Evolutionary conservation across 2,329 filamentous ascomycete genomes (phyloP).

Genomic region (Pseudogymnoascus sp.): DNA sequence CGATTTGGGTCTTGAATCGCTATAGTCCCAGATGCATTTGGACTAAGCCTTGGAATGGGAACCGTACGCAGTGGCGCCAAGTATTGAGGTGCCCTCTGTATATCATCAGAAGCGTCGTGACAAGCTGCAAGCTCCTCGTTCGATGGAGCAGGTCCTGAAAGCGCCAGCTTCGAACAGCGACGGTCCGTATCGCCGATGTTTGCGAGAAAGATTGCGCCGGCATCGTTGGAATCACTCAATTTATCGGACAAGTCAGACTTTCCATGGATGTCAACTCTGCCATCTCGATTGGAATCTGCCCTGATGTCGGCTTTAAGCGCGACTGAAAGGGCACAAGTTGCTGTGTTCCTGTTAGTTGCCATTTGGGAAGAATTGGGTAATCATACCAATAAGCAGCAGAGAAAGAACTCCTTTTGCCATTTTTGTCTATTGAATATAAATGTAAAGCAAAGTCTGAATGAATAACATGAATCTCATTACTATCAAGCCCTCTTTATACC

Average conservation of each 20-base stretch:
- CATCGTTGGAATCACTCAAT: conserved; percentile 17
- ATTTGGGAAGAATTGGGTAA: not conserved
- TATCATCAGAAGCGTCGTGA: conserved; percentile 31
- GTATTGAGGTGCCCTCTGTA: conserved; percentile 25
- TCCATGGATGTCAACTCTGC: conserved; percentile 21
- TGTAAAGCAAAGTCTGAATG: not conserved
- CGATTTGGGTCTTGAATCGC: not conserved
- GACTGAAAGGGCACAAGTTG: not conserved
- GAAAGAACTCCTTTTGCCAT: not conserved
- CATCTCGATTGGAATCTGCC: conserved; percentile 34
- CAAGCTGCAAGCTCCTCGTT: conserved; percentile 27
- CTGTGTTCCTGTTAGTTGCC: not conserved
- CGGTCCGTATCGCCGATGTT: conserved; percentile 29
- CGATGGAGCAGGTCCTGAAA: conserved; percentile 10
- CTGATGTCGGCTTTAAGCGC: conserved; percentile 19
- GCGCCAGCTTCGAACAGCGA: conserved; percentile 23
- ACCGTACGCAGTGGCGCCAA: conserved; percentile 29
- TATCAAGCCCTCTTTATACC: not conserved
- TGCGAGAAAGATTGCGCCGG: conserved; percentile 31
- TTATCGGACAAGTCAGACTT: conserved; percentile 22
- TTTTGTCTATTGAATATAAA: not conserved
- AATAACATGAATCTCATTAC: not conserved
- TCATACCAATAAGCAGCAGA: not conserved
- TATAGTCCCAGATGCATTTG: not conserved
- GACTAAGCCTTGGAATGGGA: not conserved